Conservation (phyloP, 805 yeast species). For the Metschnikowia lachancei region DNA sequence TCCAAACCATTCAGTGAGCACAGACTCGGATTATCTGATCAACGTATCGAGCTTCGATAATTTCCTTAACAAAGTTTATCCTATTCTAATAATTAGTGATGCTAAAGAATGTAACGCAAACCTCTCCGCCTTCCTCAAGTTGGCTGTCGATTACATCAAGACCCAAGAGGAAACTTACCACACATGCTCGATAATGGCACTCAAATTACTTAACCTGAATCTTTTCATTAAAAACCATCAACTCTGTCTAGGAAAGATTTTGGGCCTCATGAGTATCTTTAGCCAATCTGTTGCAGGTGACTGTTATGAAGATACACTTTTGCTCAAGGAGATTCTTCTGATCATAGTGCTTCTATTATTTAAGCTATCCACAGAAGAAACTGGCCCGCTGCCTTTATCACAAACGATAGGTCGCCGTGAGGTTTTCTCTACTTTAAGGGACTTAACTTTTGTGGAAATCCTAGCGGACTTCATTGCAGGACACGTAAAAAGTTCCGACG, state of each 20-base stretch:
- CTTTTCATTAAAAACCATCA: conserved; percentile 36
- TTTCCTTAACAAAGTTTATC: conserved; percentile 15
- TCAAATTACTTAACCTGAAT: conserved; percentile 37
- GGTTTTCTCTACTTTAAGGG: conserved; percentile 45
- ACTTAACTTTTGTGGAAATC: conserved; percentile 53
- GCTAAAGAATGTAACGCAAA: conserved; percentile 40
- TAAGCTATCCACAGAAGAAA: conserved; percentile 30
- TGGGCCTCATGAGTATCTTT: conserved; percentile 33
- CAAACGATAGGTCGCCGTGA: conserved; percentile 14
- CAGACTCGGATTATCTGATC: background rate
- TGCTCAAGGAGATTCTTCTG: conserved; percentile 35
- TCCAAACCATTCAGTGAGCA: background rate
- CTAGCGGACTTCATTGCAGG: conserved; percentile 30
- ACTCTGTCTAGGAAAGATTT: conserved; percentile 38
- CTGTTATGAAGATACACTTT: conserved; percentile 17
- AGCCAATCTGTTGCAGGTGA: conserved; percentile 17
- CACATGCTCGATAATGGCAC: conserved; percentile 31
- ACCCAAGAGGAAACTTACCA: conserved; percentile 27
- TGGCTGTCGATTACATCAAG: conserved; percentile 30
- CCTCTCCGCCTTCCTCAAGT: conserved; percentile 33
- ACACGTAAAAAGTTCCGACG: conserved; percentile 24
- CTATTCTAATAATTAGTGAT: conserved; percentile 36
- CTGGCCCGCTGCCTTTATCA: conserved; percentile 17
- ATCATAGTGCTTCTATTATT: conserved; percentile 33
- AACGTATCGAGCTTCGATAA: conserved; percentile 1